phyloP scores from a whole-genome alignment of 495 filamentous ascomycete genomes.

The Daldinia childiae region DNA sequence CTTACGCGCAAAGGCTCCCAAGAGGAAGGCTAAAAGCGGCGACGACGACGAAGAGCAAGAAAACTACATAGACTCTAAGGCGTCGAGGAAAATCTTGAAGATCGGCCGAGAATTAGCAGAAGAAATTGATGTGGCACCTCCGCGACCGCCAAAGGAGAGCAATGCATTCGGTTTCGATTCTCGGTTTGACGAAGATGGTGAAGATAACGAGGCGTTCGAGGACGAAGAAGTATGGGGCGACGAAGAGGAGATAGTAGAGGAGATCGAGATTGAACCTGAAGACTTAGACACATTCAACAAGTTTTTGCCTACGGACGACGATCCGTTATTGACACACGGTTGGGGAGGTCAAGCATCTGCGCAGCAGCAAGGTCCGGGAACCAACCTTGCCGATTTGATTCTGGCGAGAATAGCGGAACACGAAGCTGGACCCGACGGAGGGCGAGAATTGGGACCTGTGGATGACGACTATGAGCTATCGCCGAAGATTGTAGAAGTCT shows the following conservation, averaged over 20 bases:
- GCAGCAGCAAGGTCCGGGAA: slow-evolving; percentile 64
- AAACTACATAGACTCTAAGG: slow-evolving; percentile 82
- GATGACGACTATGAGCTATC: slow-evolving; percentile 88
- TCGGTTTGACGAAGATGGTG: slow-evolving; percentile 45
- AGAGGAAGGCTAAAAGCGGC: slow-evolving; percentile 65
- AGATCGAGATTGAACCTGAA: slow-evolving; percentile 86
- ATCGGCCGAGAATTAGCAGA: slow-evolving; percentile 85
- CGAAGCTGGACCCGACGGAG: slow-evolving; percentile 71
- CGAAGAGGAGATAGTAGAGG: slow-evolving; percentile 78
- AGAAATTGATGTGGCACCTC: slow-evolving; percentile 63
- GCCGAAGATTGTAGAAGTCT: slow-evolving; percentile 92
- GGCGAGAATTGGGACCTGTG: slow-evolving; percentile 46
- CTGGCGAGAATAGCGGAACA: slow-evolving; percentile 92
- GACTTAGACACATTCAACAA: slow-evolving; percentile 91
- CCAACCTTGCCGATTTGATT: slow-evolving; percentile 91
- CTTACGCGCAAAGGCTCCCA: slow-evolving; percentile 60
- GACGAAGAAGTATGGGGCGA: slow-evolving; percentile 70
- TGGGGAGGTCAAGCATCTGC: slow-evolving; percentile 44
- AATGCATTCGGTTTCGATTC: slow-evolving; percentile 59
- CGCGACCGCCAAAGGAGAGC: slow-evolving; percentile 32
- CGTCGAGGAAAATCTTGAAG: slow-evolving; percentile 85
- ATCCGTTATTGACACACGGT: slow-evolving; percentile 61
- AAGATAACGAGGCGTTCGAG: slow-evolving; percentile 56
- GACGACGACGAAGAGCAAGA: slow-evolving; percentile 68
- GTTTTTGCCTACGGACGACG: slow-evolving; percentile 75